phyloP scores from a whole-genome alignment of 78 protist species.

The slime mould (Dictyostelium discoideum) region DNA sequence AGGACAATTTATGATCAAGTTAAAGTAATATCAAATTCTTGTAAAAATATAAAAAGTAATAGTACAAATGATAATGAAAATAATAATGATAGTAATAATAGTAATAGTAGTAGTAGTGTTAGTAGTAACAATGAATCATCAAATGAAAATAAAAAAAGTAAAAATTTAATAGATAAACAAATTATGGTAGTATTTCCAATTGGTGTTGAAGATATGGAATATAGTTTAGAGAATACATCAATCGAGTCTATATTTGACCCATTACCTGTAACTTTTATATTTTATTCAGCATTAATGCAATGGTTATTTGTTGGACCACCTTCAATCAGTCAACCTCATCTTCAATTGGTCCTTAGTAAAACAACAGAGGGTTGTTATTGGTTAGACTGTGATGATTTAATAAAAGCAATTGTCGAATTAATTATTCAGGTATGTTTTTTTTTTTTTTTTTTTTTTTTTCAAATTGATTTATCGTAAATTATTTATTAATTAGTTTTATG shows the following conservation, averaged over 20 bases:
- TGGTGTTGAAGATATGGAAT: conserved; percentile 54
- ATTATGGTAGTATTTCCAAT: conserved; percentile 42
- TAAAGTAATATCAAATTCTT: neutral
- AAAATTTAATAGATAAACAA: neutral
- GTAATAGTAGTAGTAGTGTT: neutral
- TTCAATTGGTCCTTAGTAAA: neutral
- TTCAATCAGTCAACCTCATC: neutral
- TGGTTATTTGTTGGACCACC: conserved; percentile 77
- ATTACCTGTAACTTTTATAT: conserved; percentile 24
- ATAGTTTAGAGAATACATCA: neutral
- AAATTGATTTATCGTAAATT: too few species aligned
- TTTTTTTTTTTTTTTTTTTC: neutral
- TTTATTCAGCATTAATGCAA: conserved; percentile 72
- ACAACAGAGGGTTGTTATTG: conserved; percentile 61
- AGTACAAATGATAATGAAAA: neutral
- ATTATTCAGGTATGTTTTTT: neutral
- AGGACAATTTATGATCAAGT: conserved; percentile 12
- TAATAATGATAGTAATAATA: neutral
- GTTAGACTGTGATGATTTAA: conserved; percentile 71
- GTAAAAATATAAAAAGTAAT: neutral
- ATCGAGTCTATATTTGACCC: conserved; percentile 66
- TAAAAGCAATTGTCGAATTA: conserved; percentile 51
- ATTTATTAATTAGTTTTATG: too few species aligned
- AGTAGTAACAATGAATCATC: neutral
- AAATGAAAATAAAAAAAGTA: neutral